Evolutionary conservation across 2,329 filamentous ascomycete genomes (phyloP), one percentile per base, ranked within the genome.

Genomic region (Aspergillus sojae): DNA sequence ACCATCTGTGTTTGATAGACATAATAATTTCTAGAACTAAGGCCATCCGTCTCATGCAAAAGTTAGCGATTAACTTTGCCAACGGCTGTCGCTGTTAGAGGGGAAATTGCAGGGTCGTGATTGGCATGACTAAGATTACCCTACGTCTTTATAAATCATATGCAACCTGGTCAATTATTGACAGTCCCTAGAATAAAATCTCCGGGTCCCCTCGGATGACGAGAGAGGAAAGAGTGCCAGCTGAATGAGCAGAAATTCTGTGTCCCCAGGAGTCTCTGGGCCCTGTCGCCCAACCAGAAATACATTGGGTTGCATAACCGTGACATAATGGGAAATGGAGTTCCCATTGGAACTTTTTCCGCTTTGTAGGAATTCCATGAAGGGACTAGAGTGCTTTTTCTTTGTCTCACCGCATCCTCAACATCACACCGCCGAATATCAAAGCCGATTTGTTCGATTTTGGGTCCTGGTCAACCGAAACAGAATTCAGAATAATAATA

Each of bases 361-460:
- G 21, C 12, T 48, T 28, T 30, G 10, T 26, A 14, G 21, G 12
- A 7, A 7, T 26, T 48, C 45, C 14, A 48, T 48, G n/a, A 14
- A 41, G 21, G 26, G 50, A 34, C 39, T 41, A 41, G 39, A 36
- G 34, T 5, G 2, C 14, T 36, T 36, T 36, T 32, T 26, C 5
- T 21, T 54, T n/a, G 23, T 45, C 48, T 58, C 39, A 61, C 58
- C 62, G 58, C 55, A 61, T 58, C 39, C 58, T 58, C 36, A 14
- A 36, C 45, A 63, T 64, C 61, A 55, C 52, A 55, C 52, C 52
- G 52, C 52, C 52, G 32, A 55, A 55, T 39, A 36, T 53, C 48
- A 11, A 52, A n/a, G 5, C 48, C 48, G 14, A 52, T 30, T 52
- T 9, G 48, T 32, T 21, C n/a, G n/a, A 46, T 26, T 12, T 12